Percentiles rank a stretch among this genome's conserved stretches.
Evolutionary conservation across 2,329 filamentous ascomycete species (phyloP).

Genomic region (Colletotrichum salicis): DNA sequence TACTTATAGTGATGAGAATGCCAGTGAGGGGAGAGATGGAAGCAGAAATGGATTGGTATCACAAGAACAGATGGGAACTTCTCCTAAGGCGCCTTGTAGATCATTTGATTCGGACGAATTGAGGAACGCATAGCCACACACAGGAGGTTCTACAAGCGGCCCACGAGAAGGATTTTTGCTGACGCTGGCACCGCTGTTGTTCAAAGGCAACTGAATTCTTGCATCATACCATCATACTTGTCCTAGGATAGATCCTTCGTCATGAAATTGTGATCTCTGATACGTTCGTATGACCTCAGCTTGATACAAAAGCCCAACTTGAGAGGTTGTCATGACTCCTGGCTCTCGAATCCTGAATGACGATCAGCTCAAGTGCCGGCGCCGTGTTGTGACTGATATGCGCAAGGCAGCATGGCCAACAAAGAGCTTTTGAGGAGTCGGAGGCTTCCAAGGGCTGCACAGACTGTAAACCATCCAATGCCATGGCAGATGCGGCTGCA

Average conservation of each 20-base stretch:
- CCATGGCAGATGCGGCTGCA: too few relatives aligned
- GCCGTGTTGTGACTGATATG: neutral
- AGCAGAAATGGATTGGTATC: neutral
- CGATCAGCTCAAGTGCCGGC: neutral
- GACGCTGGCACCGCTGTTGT: neutral
- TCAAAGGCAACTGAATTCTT: too few relatives aligned
- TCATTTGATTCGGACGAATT: neutral
- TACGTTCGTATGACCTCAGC: neutral
- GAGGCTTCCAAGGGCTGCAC: accelerated
- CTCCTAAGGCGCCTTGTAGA: neutral
- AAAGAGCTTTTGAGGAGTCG: too few relatives aligned
- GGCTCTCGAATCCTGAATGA: neutral
- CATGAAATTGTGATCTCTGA: accelerated
- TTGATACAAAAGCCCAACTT: neutral
- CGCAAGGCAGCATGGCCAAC: neutral
- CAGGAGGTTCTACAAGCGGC: neutral
- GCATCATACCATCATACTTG: neutral
- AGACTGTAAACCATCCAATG: too few relatives aligned
- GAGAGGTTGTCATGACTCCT: accelerated
- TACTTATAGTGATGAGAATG: neutral
- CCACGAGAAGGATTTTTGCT: neutral
- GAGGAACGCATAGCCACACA: neutral
- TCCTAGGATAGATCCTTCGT: neutral
- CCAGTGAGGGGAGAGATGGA: neutral
- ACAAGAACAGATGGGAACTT: neutral